A percentile compares a stretch with the other conserved stretches of the same genome.
Evolutionary conservation across 331 rosid species (phyloP).

Genomic region (Prunus yedoensis): DNA sequence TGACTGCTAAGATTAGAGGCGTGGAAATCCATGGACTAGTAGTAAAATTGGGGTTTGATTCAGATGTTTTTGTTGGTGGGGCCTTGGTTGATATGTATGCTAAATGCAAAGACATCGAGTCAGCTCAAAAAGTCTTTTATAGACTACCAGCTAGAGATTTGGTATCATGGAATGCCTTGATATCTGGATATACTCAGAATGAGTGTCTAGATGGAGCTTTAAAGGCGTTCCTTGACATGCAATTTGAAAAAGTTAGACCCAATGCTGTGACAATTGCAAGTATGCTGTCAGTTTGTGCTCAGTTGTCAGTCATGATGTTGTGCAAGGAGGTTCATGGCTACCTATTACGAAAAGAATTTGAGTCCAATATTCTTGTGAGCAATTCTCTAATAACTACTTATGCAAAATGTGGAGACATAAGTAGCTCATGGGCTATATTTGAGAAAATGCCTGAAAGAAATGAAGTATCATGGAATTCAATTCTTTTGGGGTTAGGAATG

Average conservation of each 20-base stretch:
- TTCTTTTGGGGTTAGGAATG: slow-evolving; percentile 37
- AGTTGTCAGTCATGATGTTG: slow-evolving; percentile 26
- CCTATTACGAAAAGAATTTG: slow-evolving; percentile 28
- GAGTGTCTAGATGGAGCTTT: slow-evolving; percentile 27
- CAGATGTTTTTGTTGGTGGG: slow-evolving; percentile 31
- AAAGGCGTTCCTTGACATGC: slow-evolving; percentile 37
- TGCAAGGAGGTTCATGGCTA: slow-evolving; percentile 45
- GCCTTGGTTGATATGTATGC: slow-evolving; percentile 47
- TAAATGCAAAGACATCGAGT: slow-evolving; percentile 31
- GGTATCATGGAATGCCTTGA: slow-evolving; percentile 43
- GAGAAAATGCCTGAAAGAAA: slow-evolving; percentile 29
- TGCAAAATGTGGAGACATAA: slow-evolving; percentile 46
- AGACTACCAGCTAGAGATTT: slow-evolving; percentile 27
- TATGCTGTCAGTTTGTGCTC: slow-evolving; percentile 38
- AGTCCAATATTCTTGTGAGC: slow-evolving; percentile 32
- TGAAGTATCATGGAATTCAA: slow-evolving; percentile 43
- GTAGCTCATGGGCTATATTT: slow-evolving; percentile 32
- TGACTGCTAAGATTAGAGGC: slow-evolving; percentile 28
- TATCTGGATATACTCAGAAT: slow-evolving; percentile 39
- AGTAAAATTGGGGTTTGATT: slow-evolving; percentile 25
- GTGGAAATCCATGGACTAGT: slow-evolving; percentile 38
- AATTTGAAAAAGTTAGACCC: slow-evolving; percentile 25
- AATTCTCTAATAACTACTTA: slow-evolving; percentile 41
- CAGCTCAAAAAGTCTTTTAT: slow-evolving; percentile 29
- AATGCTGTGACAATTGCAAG: slow-evolving; percentile 33